phyloP scores from a whole-genome alignment of 306 rosid species.

The Coriaria nepalensis region DNA sequence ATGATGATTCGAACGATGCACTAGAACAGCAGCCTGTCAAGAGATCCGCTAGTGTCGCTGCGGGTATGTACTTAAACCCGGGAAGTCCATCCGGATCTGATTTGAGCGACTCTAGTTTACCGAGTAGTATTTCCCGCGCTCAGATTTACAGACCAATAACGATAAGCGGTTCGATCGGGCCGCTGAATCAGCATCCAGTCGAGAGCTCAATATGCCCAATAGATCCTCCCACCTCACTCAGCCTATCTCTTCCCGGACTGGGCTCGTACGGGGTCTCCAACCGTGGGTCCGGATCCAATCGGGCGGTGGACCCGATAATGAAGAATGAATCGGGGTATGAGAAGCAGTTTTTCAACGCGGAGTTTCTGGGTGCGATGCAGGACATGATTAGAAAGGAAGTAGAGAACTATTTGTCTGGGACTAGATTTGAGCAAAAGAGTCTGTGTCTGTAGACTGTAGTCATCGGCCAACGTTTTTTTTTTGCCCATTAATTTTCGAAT shows the following conservation, averaged over 20 bases:
- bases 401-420: conserved; percentile 56
- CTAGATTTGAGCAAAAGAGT: conserved; percentile 34
- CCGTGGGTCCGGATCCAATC: conserved; percentile 8
- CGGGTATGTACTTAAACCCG: conserved; percentile 34
- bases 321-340: conserved; percentile 16
- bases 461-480: too few species aligned
- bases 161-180: conserved; percentile 6
- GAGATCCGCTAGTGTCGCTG: conserved; percentile 57
- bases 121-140: conserved; percentile 17
- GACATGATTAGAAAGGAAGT: conserved; percentile 77
- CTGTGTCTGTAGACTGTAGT: conserved; percentile 38
- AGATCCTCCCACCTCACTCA: conserved; percentile 59
- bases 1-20: conserved; percentile 17
- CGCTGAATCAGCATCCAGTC: conserved; percentile 12
- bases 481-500: too few species aligned
- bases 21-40: conserved; percentile 34
- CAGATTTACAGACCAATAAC: conserved; percentile 19
- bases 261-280: conserved; percentile 12
- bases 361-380: conserved; percentile 56
- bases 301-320: conserved; percentile 1
- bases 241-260: conserved; percentile 59
- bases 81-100: conserved; percentile 62
- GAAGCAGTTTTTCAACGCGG: conserved; percentile 43
- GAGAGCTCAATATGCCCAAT: conserved; percentile 17
- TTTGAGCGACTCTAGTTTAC: conserved; percentile 53